A percentile compares a stretch with the other conserved stretches of the same genome.
phyloP scores from a whole-genome alignment of 805 yeast species.

The Saccharomycopsis oosterbeekiorum region DNA sequence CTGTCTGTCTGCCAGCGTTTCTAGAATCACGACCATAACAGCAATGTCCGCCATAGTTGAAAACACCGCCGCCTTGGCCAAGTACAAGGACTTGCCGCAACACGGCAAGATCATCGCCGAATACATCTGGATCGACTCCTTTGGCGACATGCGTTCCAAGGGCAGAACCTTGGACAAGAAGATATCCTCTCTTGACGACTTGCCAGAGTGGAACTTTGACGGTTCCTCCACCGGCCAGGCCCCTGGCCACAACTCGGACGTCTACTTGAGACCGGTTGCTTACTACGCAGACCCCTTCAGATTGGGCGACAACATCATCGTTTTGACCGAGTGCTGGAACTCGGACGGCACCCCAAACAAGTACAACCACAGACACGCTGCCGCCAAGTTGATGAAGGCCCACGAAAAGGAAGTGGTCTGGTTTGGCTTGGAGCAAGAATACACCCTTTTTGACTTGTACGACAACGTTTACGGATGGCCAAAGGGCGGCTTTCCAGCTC shows the following conservation, averaged over 20 bases:
- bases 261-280: slow-evolving; percentile 92
- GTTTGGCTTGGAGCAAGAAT: slow-evolving; percentile 99
- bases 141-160: slow-evolving; percentile 86
- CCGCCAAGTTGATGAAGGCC: slow-evolving; percentile 89
- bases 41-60: slow-evolving; percentile 5
- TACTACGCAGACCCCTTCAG: slow-evolving; percentile 96
- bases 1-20: no score
- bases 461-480: slow-evolving; percentile 98
- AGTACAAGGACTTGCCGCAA: slow-evolving; percentile 78
- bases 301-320: slow-evolving; percentile 93
- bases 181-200: slow-evolving; percentile 66
- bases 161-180: slow-evolving; percentile 73
- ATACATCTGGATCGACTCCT: slow-evolving; percentile 95
- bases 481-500: slow-evolving; percentile 99
- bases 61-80: slow-evolving; percentile 72
- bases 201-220: slow-evolving; percentile 99
- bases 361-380: slow-evolving; percentile 96
- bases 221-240: slow-evolving; percentile 99
- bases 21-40: background rate
- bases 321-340: slow-evolving; percentile 94
- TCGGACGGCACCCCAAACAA: slow-evolving; percentile 99
- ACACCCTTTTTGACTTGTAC: slow-evolving; percentile 86
- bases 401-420: slow-evolving; percentile 78
- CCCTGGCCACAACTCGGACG: slow-evolving; percentile 94
- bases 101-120: slow-evolving; percentile 85